phyloP scores from a whole-genome alignment of 768 basidiomycete genomes.

The Tulasnella sp. region DNA sequence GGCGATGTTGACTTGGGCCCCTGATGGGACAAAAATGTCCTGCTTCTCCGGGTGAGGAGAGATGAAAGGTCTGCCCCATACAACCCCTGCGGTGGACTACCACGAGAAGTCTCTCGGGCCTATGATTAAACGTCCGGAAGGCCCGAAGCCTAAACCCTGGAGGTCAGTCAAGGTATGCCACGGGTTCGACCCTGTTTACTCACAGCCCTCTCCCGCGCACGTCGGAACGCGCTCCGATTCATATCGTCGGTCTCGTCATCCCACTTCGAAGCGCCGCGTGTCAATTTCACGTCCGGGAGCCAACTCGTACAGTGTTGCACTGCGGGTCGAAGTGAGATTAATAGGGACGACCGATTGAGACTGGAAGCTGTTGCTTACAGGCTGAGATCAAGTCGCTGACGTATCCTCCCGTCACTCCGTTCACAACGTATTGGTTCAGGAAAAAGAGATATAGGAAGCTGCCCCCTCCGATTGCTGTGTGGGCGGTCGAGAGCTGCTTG shows the following conservation, averaged over 20 bases:
- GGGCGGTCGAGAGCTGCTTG: background rate
- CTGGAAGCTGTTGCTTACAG: background rate
- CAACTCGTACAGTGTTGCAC: constrained; percentile 11
- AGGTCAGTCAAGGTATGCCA: no score
- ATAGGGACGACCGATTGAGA: background rate
- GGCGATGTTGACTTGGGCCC: no score
- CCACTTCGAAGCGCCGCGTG: background rate
- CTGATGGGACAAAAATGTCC: no score
- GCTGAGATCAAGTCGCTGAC: background rate
- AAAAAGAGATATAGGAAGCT: background rate
- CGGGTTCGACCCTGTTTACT: background rate
- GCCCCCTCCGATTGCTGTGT: background rate
- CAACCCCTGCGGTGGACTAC: no score
- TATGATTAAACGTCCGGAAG: no score
- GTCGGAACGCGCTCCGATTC: background rate
- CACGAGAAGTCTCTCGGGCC: no score
- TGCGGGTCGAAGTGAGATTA: background rate
- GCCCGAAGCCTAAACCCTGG: no score
- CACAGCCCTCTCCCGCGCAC: background rate
- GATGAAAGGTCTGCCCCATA: no score
- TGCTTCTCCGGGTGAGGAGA: no score
- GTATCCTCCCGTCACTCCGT: background rate
- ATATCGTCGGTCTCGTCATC: background rate
- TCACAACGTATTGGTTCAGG: background rate
- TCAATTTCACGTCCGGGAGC: constrained; percentile 2